A percentile compares a stretch with the other conserved stretches of the same genome.
phyloP scores from a whole-genome alignment of 106 monocot species.

The Narthecium ossifragum region DNA sequence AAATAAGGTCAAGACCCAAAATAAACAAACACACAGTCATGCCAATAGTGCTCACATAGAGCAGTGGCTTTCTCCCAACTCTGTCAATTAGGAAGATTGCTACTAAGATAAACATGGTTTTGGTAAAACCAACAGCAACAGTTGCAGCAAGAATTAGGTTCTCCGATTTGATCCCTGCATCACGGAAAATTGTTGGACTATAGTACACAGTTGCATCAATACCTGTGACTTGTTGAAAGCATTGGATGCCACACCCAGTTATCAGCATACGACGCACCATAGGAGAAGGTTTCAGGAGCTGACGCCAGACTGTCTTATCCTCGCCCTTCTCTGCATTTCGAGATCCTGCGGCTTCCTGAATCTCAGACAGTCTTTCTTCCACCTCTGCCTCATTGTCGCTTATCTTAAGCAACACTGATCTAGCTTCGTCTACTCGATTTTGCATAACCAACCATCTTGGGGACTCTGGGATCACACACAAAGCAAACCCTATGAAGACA shows the following conservation, averaged over 20 bases:
- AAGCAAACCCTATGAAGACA: constrained; percentile 68
- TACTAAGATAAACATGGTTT: constrained; percentile 82
- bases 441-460: constrained; percentile 93
- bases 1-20: constrained; percentile 34
- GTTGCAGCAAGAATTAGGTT: constrained; percentile 67
- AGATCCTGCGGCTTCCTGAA: constrained; percentile 46
- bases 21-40: constrained; percentile 76
- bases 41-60: constrained; percentile 86
- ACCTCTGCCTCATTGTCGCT: constrained; percentile 55
- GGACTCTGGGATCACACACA: constrained; percentile 85
- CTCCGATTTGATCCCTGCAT: constrained; percentile 75
- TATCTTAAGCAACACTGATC: constrained; percentile 50
- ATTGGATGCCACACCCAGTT: constrained; percentile 83
- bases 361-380: constrained; percentile 61
- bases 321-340: constrained; percentile 16
- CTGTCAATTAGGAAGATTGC: constrained; percentile 85
- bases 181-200: constrained; percentile 81
- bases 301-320: constrained; percentile 57
- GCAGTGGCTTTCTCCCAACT: constrained; percentile 75
- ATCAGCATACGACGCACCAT: constrained; percentile 68
- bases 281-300: constrained; percentile 68
- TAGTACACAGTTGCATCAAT: constrained; percentile 96
- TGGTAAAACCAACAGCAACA: constrained; percentile 89
- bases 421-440: constrained; percentile 68
- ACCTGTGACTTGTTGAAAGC: constrained; percentile 92